A percentile compares a stretch with the other conserved stretches of the same genome.
These are phyloP conservation scores for Sporisorium sorghi DNA, from an alignment of 1,284 basidiomycete species.

Conservation along the genomic window DNA sequence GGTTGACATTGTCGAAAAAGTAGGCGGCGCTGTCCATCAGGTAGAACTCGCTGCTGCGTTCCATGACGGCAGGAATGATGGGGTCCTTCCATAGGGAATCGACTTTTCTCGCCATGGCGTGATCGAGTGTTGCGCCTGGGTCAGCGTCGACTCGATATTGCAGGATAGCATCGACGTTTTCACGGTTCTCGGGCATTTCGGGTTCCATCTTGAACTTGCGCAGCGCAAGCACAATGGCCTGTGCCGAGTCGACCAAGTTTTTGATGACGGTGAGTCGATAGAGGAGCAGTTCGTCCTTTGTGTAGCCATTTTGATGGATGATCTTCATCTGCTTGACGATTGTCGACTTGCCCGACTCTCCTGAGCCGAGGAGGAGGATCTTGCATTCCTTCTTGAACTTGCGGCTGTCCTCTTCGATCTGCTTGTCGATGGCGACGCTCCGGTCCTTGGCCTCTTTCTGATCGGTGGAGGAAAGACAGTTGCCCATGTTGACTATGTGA, in stretches of 20 bases:
- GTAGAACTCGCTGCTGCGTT: constrained; percentile 89
- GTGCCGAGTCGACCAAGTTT: constrained; percentile 75
- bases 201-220: constrained; percentile 88
- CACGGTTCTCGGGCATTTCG: constrained; percentile 77
- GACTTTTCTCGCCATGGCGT: constrained; percentile 77
- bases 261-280: constrained; percentile 79
- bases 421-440: constrained; percentile 72
- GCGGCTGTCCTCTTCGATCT: constrained; percentile 73
- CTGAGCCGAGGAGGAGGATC: constrained; percentile 86
- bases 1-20: constrained; percentile 86
- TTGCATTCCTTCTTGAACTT: constrained; percentile 91
- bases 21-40: constrained; percentile 95
- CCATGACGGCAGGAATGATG: constrained; percentile 85
- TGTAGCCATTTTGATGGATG: constrained; percentile 94
- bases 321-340: constrained; percentile 99
- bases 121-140: constrained; percentile 68
- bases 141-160: constrained; percentile 65
- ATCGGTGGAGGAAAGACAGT: constrained; percentile 59
- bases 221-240: constrained; percentile 89
- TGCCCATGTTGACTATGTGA: constrained; percentile 49
- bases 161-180: constrained; percentile 74
- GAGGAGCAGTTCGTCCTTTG: constrained; percentile 80
- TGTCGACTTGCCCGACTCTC: constrained; percentile 91
- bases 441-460: constrained; percentile 62
- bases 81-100: constrained; percentile 90